These are phyloP conservation scores for Suhomyces vadensis DNA, from an alignment of 805 yeast genomes.

Conservation along the genomic window DNA sequence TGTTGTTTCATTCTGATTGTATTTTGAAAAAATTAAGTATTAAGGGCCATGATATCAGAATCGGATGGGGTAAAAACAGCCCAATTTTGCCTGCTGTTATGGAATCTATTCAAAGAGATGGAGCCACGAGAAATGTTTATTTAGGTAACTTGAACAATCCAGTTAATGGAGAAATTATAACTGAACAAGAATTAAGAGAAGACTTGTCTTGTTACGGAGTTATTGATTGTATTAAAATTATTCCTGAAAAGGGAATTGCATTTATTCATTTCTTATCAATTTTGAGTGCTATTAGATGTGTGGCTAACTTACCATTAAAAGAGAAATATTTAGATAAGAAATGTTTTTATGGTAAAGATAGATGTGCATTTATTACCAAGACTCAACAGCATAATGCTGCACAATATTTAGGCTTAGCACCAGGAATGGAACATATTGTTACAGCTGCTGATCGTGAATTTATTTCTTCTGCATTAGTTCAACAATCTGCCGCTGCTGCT, in stretches of 20 bases:
- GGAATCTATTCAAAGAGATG: conserved; percentile 75
- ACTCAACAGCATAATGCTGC: conserved; percentile 98
- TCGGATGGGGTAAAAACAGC: conserved; percentile 91
- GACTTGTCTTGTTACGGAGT: conserved; percentile 77
- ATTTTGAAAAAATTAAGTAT: conserved; percentile 79
- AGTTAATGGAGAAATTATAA: conserved; percentile 43
- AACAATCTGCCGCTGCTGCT: conserved; percentile 97
- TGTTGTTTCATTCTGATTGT: conserved; percentile 91
- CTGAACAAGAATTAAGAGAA: conserved; percentile 63
- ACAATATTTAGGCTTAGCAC: conserved; percentile 86
- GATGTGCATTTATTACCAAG: conserved; percentile 92
- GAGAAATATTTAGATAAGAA: conserved; percentile 74
- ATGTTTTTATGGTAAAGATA: conserved; percentile 89
- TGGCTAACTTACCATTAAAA: conserved; percentile 64
- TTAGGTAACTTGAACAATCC: conserved; percentile 75
- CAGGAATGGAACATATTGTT: conserved; percentile 80
- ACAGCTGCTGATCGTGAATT: conserved; percentile 67
- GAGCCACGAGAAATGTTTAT: conserved; percentile 93
- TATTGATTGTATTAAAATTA: conserved; percentile 80
- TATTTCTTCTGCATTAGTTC: conserved; percentile 75
- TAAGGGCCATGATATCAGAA: conserved; percentile 75
- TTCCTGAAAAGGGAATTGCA: conserved; percentile 80
- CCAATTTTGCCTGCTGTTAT: conserved; percentile 73
- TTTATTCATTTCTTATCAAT: conserved; percentile 90
- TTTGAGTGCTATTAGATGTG: conserved; percentile 82